phyloP scores from a whole-genome alignment of 202 grass and related monocot species.

The Eragrostis tef region DNA sequence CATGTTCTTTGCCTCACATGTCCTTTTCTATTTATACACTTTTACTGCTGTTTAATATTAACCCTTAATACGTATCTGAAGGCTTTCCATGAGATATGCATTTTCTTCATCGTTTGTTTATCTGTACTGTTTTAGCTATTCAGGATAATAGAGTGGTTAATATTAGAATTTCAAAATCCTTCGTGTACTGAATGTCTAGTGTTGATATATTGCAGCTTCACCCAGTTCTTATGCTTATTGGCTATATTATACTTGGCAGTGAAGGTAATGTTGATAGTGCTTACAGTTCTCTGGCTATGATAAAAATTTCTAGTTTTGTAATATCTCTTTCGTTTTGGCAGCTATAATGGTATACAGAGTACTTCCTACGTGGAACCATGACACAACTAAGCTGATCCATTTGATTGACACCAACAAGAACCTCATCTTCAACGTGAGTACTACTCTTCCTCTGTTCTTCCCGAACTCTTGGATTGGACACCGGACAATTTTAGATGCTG shows the following conservation, averaged over 20 bases:
- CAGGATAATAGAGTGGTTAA: constrained; percentile 19
- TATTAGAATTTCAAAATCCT: not conserved
- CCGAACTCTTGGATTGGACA: not conserved
- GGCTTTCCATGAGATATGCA: not conserved
- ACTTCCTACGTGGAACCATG: constrained; percentile 51
- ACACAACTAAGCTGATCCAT: constrained; percentile 62
- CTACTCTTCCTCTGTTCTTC: not conserved
- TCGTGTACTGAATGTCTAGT: not conserved
- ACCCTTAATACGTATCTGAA: not conserved
- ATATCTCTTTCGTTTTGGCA: constrained; percentile 46
- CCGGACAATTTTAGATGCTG: not conserved
- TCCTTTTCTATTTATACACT: not conserved
- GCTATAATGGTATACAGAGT: constrained; percentile 73
- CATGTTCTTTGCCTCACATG: not conserved
- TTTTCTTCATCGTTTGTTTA: not conserved
- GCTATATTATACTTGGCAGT: constrained; percentile 70
- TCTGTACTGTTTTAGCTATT: not conserved
- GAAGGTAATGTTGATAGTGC: constrained; percentile 58
- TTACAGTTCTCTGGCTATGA: not conserved
- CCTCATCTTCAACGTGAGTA: constrained; percentile 88
- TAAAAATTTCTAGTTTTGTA: constrained; percentile 29
- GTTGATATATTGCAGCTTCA: constrained; percentile 60
- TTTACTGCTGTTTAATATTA: not conserved
- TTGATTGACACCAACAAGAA: constrained; percentile 78
- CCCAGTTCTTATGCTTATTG: constrained; percentile 79